Conservation (phyloP, 176 grass and related monocot genomes). For the Secale cereale region DNA sequence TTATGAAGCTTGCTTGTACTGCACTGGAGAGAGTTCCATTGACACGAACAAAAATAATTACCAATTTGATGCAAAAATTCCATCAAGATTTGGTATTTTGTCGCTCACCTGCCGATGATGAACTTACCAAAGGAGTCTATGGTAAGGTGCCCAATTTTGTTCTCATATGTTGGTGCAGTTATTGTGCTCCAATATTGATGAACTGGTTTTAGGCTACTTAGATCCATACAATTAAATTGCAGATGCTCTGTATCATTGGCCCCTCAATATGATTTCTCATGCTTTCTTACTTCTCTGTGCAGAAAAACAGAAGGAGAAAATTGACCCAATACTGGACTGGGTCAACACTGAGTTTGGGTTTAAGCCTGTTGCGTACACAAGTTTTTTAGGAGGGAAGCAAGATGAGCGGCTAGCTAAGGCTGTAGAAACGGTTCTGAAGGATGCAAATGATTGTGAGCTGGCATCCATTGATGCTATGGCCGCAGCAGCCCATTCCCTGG, state of each 20-base stretch:
- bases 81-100: slow-evolving; percentile 96
- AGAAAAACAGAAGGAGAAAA: slow-evolving; percentile 91
- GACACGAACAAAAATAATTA: slow-evolving; percentile 70
- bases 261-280: neutral
- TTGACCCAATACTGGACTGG: slow-evolving; percentile 87
- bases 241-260: neutral
- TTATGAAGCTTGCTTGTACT: slow-evolving; percentile 97
- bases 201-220: neutral
- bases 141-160: slow-evolving; percentile 35
- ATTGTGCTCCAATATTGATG: neutral
- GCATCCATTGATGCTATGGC: slow-evolving; percentile 97
- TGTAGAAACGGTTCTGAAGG: slow-evolving; percentile 55
- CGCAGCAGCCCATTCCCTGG: slow-evolving; percentile 77
- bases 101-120: slow-evolving; percentile 63
- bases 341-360: slow-evolving; percentile 75
- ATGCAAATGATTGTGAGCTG: slow-evolving; percentile 66
- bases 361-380: slow-evolving; percentile 62
- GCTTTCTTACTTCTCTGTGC: slow-evolving; percentile 3
- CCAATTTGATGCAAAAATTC: slow-evolving; percentile 82
- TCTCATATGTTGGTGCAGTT: neutral
- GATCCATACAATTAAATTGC: neutral
- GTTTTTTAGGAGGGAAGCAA: slow-evolving; percentile 84
- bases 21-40: slow-evolving; percentile 91
- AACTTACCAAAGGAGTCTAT: slow-evolving; percentile 70
- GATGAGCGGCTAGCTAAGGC: slow-evolving; percentile 57